Percentiles rank a stretch among this genome's conserved stretches.
Conservation (phyloP, 148 eudicot genomes). For the Amaranthus cruentus region DNA sequence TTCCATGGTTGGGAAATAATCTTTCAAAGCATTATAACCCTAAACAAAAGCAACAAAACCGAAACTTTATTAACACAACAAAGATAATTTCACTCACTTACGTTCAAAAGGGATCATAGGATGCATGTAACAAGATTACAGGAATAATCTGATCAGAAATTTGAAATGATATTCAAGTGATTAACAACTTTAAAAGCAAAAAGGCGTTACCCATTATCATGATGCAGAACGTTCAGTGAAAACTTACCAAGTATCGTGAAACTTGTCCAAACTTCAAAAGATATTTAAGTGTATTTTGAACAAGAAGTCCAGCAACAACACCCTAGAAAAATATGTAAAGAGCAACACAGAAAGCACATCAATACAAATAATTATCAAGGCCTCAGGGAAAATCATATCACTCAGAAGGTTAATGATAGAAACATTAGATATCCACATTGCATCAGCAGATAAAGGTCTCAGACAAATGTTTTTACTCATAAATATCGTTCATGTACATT, state of each 20-base stretch:
- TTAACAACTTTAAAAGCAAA: not conserved
- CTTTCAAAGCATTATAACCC: constrained; percentile 95
- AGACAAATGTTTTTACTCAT: too few species aligned
- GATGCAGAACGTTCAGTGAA: not conserved
- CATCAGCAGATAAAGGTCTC: not conserved
- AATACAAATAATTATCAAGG: not conserved
- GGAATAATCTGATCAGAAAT: not conserved
- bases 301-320: constrained; percentile 94
- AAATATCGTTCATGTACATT: not conserved
- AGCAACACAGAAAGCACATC: constrained; percentile 3
- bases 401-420: not conserved
- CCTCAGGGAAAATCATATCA: not conserved
- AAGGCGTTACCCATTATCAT: not conserved
- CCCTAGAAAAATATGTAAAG: constrained; percentile 46
- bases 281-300: constrained; percentile 89
- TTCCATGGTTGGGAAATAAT: constrained; percentile 91
- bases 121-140: not conserved
- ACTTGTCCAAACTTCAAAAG: constrained; percentile 80
- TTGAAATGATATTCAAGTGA: not conserved
- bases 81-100: not conserved
- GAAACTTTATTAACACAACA: constrained; percentile 3
- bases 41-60: constrained; percentile 24
- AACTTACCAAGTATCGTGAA: constrained; percentile 76
- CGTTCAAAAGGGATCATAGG: not conserved
- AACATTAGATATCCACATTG: not conserved